Percentiles rank a stretch among this genome's conserved stretches.
Evolutionary conservation across 768 basidiomycete genomes (phyloP).

Genomic region (Naganishia friedmannii): DNA sequence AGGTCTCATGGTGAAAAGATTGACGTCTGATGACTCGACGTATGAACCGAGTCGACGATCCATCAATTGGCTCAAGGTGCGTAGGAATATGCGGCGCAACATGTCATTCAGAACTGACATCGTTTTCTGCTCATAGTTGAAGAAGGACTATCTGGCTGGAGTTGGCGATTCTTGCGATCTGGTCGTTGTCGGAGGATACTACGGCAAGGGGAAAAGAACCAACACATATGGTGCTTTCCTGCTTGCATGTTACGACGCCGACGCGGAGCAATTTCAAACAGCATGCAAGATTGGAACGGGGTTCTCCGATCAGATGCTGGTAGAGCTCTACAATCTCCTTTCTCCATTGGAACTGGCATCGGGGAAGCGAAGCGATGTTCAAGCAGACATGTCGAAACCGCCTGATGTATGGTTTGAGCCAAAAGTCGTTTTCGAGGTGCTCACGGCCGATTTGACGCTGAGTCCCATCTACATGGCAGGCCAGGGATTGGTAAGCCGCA

Average conservation of each 20-base stretch:
- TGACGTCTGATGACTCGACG: constrained; percentile 82
- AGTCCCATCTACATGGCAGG: constrained; percentile 91
- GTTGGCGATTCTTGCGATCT: constrained; percentile 96
- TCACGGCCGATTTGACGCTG: constrained; percentile 92
- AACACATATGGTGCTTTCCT: constrained; percentile 97
- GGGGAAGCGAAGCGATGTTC: constrained; percentile 73
- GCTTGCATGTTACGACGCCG: constrained; percentile 91
- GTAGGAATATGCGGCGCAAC: constrained; percentile 20
- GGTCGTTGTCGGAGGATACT: constrained; percentile 95
- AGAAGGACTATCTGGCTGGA: constrained; percentile 96
- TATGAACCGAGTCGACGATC: constrained; percentile 94
- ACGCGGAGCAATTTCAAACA: constrained; percentile 81
- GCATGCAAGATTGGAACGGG: constrained; percentile 98
- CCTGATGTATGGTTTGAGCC: constrained; percentile 99
- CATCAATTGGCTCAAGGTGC: constrained; percentile 96
- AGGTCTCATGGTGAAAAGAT: constrained; percentile 99
- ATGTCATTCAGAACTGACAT: background rate
- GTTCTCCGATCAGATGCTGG: constrained; percentile 86
- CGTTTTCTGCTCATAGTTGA: constrained; percentile 62
- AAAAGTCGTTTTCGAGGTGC: constrained; percentile 94
- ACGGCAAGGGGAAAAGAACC: constrained; percentile 96
- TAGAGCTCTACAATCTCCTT: constrained; percentile 73
- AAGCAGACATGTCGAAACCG: constrained; percentile 78
- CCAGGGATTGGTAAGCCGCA: constrained; percentile 69
- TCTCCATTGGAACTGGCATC: constrained; percentile 60